Evolutionary conservation across 352 stramenopile species (phyloP), one percentile per base, ranked within the genome.

Genomic region (Globisporangium megalacanthum): DNA sequence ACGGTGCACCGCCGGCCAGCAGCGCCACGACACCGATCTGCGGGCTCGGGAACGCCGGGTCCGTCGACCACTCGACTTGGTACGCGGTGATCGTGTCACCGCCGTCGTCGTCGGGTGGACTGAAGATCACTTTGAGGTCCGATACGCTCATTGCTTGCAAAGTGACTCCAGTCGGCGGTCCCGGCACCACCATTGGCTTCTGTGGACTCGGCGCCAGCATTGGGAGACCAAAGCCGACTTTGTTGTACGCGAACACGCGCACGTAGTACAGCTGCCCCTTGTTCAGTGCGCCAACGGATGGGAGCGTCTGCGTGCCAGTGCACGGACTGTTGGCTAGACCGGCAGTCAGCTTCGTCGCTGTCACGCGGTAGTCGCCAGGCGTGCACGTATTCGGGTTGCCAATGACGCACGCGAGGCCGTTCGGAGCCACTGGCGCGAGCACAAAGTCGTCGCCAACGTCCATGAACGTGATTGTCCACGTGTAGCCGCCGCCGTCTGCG

Each of bases 221-320:
- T 2, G 90, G 86, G 13, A 86, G 54, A 13, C 92, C 88, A 60
- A 95, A 98, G 9, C 96, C 95, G n/a, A 97, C 60, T 37, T 84
- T 77, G 75, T 98, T 99, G 72, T 98, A 98, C 8, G 95, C 91
- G 37, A 91, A 96, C 20, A 98, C 92, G 7, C 94, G 89, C 20
- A 91, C 89, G 62, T 97, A 94, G 70, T 98, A 98, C n/a, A 89
- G 65, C 52, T 96, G 72, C 0, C 95, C 95, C 54, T 97, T 86
- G 52, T 87, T 85, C 7, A 98, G 73, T 10, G 74, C 80, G 7
- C 71, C 76, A 1, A 62, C 61, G 0, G 64, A 62, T 3, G 83
- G 94, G 22, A 98, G 75, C 5, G 97, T 69, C 36, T 94, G 75
- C 10, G 68, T 79, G 13, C 92, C 91, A 9, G 68, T 86, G 64